Base-by-base conservation (phyloP, 306 rosid genomes). In the Gastrolobium bilobum region DNA sequence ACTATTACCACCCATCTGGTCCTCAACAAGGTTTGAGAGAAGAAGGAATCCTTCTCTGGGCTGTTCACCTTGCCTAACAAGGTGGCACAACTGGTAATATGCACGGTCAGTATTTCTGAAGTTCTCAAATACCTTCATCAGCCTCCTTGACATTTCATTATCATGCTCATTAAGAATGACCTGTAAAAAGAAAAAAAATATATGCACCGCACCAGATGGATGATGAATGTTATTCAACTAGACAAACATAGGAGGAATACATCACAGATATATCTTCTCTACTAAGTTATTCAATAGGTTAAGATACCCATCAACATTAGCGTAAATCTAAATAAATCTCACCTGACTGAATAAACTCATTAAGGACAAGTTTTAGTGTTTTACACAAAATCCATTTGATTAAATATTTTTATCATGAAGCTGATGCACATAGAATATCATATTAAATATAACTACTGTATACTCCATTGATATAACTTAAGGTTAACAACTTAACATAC, bases 21-120 rank as follows among this genome's bases (percentile, higher is more conserved):
- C 98, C 93, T 96, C 99, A 71, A 96, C 88, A 78, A 96, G 97
- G 85, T 93, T 89, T 59, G 92, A 76, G 38, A 96, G 97, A 2
- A 93, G 75, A 58, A 96, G 96, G 86, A 85, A 83, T 53, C 99
- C 97, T 88, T 96, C 99, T 78, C 90, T 89, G 64, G 98, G 98
- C 46, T 96, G 98, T 82, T 96, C 98, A 6, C 99, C 98, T 90
- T 93, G 99, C 89, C 99, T 90, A 81, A 96, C 97, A 85, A 96
- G 97, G 69, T 87, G 87, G 79, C 91, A 84, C 71, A 87, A 75
- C 77, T 85, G 97, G 85, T 85, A 86, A 71, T 89, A 87, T 54
- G 94, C 88, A 20, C 75, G 79, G 54, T 93, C 92, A 3, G 76
- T 81, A 83, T 88, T 93, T 84, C 99, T 90, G 31, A 90, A 80